Conservation (phyloP, 345 rosid genomes). For the Lepidium sativum region DNA sequence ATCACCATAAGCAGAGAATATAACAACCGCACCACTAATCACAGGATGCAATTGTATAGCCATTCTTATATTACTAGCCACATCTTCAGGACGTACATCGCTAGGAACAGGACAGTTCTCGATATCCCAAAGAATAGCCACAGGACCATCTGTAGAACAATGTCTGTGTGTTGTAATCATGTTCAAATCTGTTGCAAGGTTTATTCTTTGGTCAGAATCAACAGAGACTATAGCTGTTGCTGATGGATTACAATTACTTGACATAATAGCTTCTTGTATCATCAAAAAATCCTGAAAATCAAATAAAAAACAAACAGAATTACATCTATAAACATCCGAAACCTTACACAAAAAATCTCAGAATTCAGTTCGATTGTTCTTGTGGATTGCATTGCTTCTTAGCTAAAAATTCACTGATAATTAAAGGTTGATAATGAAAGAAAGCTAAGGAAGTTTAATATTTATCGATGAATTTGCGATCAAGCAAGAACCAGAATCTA, state of each 20-base stretch:
- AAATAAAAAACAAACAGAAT: not conserved
- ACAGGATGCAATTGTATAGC: conserved; percentile 83
- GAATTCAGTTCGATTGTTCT: not conserved
- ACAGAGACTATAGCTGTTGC: conserved; percentile 16
- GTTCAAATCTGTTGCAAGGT: conserved; percentile 26
- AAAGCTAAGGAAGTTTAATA: not conserved
- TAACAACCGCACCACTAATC: conserved; percentile 61
- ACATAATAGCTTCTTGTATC: conserved; percentile 12
- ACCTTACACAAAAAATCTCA: not conserved
- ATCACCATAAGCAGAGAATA: conserved; percentile 94
- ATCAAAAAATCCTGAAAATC: not conserved
- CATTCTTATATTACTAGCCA: conserved; percentile 83
- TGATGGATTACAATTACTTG: conserved; percentile 8
- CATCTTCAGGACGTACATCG: conserved; percentile 90
- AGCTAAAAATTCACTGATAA: too few species aligned
- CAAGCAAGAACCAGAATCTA: not conserved
- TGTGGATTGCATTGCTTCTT: not conserved
- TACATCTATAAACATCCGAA: not conserved
- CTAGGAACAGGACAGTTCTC: conserved; percentile 92
- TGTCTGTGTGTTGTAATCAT: conserved; percentile 15
- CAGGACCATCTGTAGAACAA: conserved; percentile 47
- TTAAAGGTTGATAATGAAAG: too few species aligned
- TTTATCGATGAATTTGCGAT: not conserved
- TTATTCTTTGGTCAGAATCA: conserved; percentile 7
- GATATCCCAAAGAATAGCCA: conserved; percentile 91